These are phyloP conservation scores for Debaryomyces sp. DNA, from an alignment of 1,139 yeast genomes.

Conservation along the genomic window DNA sequence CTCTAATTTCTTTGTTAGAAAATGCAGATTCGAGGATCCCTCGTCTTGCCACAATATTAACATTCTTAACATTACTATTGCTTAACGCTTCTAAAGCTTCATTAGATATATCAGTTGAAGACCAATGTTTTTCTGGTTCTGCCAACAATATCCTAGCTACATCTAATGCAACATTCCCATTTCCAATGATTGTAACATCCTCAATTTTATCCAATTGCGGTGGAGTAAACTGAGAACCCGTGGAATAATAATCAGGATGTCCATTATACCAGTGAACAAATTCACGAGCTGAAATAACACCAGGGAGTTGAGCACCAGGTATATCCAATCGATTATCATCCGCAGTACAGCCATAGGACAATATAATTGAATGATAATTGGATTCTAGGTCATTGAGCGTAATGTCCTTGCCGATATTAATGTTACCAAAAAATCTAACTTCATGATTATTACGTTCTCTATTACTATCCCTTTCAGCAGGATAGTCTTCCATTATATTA, in stretches of 20 bases:
- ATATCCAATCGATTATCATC: constrained; percentile 59
- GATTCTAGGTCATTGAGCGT: constrained; percentile 49
- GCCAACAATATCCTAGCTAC: constrained; percentile 78
- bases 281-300: constrained; percentile 80
- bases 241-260: constrained; percentile 58
- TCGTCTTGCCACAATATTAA: constrained; percentile 80
- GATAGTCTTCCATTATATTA: constrained; percentile 50
- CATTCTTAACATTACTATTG: constrained; percentile 57
- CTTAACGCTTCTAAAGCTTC: constrained; percentile 59
- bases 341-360: constrained; percentile 80
- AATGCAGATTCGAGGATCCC: constrained; percentile 85
- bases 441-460: constrained; percentile 21
- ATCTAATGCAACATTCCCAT: constrained; percentile 97
- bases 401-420: constrained; percentile 61
- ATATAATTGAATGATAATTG: constrained; percentile 70
- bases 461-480: not conserved
- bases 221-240: constrained; percentile 32
- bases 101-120: constrained; percentile 70
- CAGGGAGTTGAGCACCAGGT: constrained; percentile 61
- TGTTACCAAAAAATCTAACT: constrained; percentile 78
- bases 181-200: constrained; percentile 83
- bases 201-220: constrained; percentile 63
- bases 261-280: constrained; percentile 98
- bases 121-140: constrained; percentile 57
- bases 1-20: constrained; percentile 90